Percentiles rank a stretch among this genome's conserved stretches.
Evolutionary conservation across 345 rosid genomes (phyloP).

Genomic region (Moringa oleifera): DNA sequence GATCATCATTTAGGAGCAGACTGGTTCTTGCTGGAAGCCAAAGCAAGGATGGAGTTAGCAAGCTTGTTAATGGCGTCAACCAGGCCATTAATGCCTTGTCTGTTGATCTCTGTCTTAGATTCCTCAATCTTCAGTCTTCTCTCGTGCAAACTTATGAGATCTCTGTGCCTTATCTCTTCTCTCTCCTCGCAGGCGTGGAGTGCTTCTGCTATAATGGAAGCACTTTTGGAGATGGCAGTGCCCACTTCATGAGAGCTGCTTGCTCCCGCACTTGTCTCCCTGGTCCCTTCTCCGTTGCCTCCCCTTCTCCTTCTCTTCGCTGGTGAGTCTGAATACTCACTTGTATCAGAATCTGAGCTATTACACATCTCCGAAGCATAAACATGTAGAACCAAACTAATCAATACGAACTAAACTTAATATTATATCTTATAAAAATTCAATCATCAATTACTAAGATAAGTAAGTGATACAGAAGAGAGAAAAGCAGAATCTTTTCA

Average conservation of each 20-base stretch:
- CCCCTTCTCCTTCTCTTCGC: conserved; percentile 59
- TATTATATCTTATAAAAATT: no score
- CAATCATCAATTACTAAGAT: no score
- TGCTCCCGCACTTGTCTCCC: conserved; percentile 24
- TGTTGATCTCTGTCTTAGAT: conserved; percentile 52
- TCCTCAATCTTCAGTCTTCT: conserved; percentile 68
- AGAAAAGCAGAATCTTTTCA: no score
- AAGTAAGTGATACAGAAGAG: no score
- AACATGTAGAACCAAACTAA: conserved; percentile 23
- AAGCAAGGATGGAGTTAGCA: conserved; percentile 67
- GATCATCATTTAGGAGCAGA: conserved; percentile 23
- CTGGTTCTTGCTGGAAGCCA: conserved; percentile 50
- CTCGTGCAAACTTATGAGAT: conserved; percentile 53
- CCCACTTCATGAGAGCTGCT: conserved; percentile 36
- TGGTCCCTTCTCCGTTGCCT: conserved; percentile 26
- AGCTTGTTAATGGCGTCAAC: conserved; percentile 82
- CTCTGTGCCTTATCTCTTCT: conserved; percentile 67
- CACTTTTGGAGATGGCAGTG: conserved; percentile 63
- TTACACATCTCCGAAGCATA: conserved; percentile 40
- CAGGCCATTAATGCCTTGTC: conserved; percentile 56
- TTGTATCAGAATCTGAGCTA: conserved; percentile 74
- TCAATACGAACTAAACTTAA: conserved; percentile 17
- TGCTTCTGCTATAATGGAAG: conserved; percentile 74
- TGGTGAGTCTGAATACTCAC: conserved; percentile 68
- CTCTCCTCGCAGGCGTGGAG: conserved; percentile 62